Conservation (phyloP, 495 filamentous ascomycete species). For the Pseudevernia furfuracea region DNA sequence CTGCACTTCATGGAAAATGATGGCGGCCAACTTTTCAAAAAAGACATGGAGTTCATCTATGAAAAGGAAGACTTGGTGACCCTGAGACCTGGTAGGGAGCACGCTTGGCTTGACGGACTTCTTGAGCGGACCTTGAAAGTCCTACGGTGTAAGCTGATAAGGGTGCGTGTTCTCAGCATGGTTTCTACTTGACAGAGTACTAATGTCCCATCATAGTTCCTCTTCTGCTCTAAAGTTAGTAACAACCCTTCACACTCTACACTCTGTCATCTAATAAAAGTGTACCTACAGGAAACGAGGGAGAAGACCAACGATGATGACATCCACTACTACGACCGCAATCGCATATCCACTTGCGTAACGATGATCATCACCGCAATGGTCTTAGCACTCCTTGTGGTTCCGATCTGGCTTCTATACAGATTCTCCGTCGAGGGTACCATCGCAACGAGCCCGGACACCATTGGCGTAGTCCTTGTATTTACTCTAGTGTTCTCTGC, state of each 20-base stretch:
- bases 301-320: constrained; percentile 30
- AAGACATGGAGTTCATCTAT: constrained; percentile 32
- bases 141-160: constrained; percentile 25
- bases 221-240: constrained; percentile 19
- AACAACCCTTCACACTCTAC: not conserved
- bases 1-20: constrained; percentile 31
- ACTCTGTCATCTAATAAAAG: constrained; percentile 3
- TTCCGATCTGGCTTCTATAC: constrained; percentile 38
- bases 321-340: constrained; percentile 34
- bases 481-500: constrained; percentile 36
- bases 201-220: constrained; percentile 8
- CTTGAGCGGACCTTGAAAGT: constrained; percentile 30
- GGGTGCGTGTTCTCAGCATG: constrained; percentile 23
- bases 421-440: constrained; percentile 23
- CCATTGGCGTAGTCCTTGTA: constrained; percentile 29
- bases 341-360: constrained; percentile 32
- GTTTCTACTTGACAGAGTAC: not conserved
- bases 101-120: constrained; percentile 34
- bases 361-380: constrained; percentile 32
- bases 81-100: constrained; percentile 33
- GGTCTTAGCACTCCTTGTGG: constrained; percentile 34
- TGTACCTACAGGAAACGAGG: constrained; percentile 24
- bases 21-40: constrained; percentile 25
- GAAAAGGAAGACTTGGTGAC: constrained; percentile 38
- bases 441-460: constrained; percentile 13